phyloP scores from a whole-genome alignment of 352 stramenopile species.

The Pythium plurisporium region DNA sequence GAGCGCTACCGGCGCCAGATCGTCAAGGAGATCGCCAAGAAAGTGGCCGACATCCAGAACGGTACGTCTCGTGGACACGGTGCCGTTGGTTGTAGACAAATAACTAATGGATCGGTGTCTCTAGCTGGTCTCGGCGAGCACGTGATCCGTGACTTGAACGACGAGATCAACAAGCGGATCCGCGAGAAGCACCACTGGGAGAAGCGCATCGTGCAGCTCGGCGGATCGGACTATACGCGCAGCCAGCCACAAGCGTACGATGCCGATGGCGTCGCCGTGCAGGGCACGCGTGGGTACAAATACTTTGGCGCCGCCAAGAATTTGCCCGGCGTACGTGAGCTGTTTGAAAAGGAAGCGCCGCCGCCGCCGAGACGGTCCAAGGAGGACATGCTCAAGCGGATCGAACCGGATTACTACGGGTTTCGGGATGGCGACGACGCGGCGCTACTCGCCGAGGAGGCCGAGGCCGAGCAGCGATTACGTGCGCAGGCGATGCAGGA shows the following conservation, averaged over 20 bases:
- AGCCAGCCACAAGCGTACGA: slow-evolving; percentile 76
- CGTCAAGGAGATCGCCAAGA: slow-evolving; percentile 93
- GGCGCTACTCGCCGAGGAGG: slow-evolving; percentile 45
- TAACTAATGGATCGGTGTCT: background rate
- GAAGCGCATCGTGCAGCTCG: slow-evolving; percentile 85
- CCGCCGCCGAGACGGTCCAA: slow-evolving; percentile 51
- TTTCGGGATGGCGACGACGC: slow-evolving; percentile 65
- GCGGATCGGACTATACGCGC: slow-evolving; percentile 86
- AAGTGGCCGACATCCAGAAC: slow-evolving; percentile 97
- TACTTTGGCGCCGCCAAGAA: slow-evolving; percentile 98
- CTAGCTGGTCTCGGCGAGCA: slow-evolving; percentile 91
- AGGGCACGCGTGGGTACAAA: slow-evolving; percentile 86
- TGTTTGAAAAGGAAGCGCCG: slow-evolving; percentile 86
- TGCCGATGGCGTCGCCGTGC: slow-evolving; percentile 63
- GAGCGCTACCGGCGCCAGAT: slow-evolving; percentile 93
- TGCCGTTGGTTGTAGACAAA: too few relatives aligned
- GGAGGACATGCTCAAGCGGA: slow-evolving; percentile 89
- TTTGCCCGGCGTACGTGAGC: slow-evolving; percentile 92
- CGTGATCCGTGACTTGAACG: slow-evolving; percentile 96
- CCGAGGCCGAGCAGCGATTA: slow-evolving; percentile 36
- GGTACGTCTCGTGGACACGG: too few relatives aligned
- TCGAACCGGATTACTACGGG: slow-evolving; percentile 86
- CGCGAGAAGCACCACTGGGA: slow-evolving; percentile 91
- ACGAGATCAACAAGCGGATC: slow-evolving; percentile 98
- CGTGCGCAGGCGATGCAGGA: slow-evolving; percentile 44